phyloP scores from a whole-genome alignment of 2,329 filamentous ascomycete species.

The Colletotrichum horii region DNA sequence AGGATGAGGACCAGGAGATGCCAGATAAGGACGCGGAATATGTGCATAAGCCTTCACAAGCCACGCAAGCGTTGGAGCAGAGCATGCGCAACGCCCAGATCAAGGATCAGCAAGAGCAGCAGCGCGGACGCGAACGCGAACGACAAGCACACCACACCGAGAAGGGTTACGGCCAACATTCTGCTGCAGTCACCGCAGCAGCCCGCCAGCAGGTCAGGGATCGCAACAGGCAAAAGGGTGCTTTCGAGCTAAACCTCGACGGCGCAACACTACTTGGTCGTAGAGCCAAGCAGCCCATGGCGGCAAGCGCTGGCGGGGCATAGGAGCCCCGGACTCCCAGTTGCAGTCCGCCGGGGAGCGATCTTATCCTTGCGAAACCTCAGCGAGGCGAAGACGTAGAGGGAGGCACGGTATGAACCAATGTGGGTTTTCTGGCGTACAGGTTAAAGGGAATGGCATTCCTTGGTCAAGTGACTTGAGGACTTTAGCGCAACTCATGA shows the following conservation, averaged over 20 bases:
- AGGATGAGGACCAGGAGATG: slow-evolving; percentile 66
- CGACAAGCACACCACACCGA: slow-evolving; percentile 40
- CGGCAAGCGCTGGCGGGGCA: slow-evolving; percentile 43
- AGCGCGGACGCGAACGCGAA: slow-evolving; percentile 56
- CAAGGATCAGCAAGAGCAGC: slow-evolving; percentile 58
- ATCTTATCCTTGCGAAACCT: background rate
- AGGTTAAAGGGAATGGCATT: slow-evolving; percentile 16
- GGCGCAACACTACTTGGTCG: slow-evolving; percentile 89
- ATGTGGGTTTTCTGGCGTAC: slow-evolving; percentile 1
- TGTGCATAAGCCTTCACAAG: slow-evolving; percentile 46
- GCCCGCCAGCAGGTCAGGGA: slow-evolving; percentile 80
- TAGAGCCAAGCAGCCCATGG: slow-evolving; percentile 57
- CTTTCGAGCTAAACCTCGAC: slow-evolving; percentile 91
- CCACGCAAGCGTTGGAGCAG: slow-evolving; percentile 77
- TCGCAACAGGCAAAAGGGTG: slow-evolving; percentile 72
- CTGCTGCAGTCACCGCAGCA: slow-evolving; percentile 80
- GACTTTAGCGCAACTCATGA: slow-evolving; percentile 17
- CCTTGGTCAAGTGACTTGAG: slow-evolving; percentile 12
- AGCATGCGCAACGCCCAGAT: slow-evolving; percentile 86
- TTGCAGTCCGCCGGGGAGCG: background rate
- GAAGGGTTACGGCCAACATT: slow-evolving; percentile 88
- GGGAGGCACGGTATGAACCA: slow-evolving; percentile 1
- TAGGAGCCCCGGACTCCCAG: slow-evolving; percentile 17
- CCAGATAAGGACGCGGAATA: slow-evolving; percentile 64
- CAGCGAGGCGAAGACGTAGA: background rate